phyloP scores from a whole-genome alignment of 345 rosid species.

The Brassica nigra region DNA sequence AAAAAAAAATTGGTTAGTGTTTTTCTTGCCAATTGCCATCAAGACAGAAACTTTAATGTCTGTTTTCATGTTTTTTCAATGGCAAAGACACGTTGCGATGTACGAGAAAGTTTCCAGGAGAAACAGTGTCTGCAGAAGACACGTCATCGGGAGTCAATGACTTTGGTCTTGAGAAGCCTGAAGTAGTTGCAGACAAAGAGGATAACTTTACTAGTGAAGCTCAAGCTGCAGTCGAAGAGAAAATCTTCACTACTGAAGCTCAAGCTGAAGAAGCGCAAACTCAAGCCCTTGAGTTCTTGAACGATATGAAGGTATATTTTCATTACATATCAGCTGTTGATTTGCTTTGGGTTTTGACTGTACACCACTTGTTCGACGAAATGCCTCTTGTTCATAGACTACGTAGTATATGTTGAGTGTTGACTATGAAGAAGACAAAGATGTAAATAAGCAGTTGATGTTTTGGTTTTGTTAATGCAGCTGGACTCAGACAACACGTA shows the following conservation, averaged over 20 bases:
- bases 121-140: constrained; percentile 50
- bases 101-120: constrained; percentile 45
- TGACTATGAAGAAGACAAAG: neutral
- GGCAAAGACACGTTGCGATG: constrained; percentile 41
- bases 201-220: constrained; percentile 33
- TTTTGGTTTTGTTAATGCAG: constrained; percentile 42
- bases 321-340: neutral
- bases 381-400: neutral
- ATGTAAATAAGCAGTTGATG: constrained; percentile 2
- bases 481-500: constrained; percentile 61
- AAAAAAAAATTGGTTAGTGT: neutral
- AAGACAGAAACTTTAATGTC: neutral
- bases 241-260: constrained; percentile 32
- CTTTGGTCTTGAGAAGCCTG: constrained; percentile 45
- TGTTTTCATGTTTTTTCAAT: neutral
- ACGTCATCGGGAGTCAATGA: constrained; percentile 43
- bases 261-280: constrained; percentile 38
- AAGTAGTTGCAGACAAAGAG: constrained; percentile 38
- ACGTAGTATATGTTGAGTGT: neutral
- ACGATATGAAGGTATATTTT: constrained; percentile 56
- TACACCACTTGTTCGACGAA: neutral
- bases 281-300: constrained; percentile 49
- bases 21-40: neutral
- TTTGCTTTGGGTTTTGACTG: neutral
- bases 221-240: constrained; percentile 41